Base-by-base conservation (phyloP, 192 early-diverging fungal genomes). In the Coemansia sp. region DNA sequence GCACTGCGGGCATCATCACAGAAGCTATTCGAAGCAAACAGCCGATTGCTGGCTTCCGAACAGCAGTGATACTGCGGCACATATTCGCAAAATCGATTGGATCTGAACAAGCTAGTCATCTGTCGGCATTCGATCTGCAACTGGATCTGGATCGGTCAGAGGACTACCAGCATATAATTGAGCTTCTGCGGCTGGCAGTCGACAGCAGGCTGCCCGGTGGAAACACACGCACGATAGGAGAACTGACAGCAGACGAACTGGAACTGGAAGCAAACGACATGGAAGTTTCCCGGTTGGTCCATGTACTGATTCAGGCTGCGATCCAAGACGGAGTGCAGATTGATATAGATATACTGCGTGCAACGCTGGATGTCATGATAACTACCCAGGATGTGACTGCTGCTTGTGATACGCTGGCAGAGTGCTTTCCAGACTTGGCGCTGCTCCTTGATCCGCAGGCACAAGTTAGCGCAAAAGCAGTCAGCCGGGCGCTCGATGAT, bases 251-350 rank as follows among this genome's bases (percentile, higher is more conserved):
- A 6, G 59, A 57, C 3, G 62, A 68, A 3, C 37, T 71, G 54
- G 68, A 65, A 10, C 21, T 50, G 41, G 62, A 68, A 17, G 43
- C 72, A 10, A 45, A 54, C 1, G 55, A 65, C 22, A 62, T 59
- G 29, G 25, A 65, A 19, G 17, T 58, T 6, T 19, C 64, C 2
- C 67, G 72, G 14, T 7, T 80, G 39, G 64, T 50, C 23, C 59
- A 80, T 25, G 50, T 64, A 3, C 12, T 74, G n/a, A 25, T 80
- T n/a, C 37, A 61, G 17, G 69, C 69, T 8, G 72, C 77, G 10
- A 35, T 57, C 1, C 61, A 65, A 23, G 77, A 75, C 19, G 59
- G 56, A 0, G 29, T 68, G 4, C 2, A 22, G 14, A 41, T 70
- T 2, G 37, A 64, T 5, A 25, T 31, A 5, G 39, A 37, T 1